Base-by-base conservation (phyloP, 2,329 filamentous ascomycete genomes). In the Pseudodiploospora longispora region DNA sequence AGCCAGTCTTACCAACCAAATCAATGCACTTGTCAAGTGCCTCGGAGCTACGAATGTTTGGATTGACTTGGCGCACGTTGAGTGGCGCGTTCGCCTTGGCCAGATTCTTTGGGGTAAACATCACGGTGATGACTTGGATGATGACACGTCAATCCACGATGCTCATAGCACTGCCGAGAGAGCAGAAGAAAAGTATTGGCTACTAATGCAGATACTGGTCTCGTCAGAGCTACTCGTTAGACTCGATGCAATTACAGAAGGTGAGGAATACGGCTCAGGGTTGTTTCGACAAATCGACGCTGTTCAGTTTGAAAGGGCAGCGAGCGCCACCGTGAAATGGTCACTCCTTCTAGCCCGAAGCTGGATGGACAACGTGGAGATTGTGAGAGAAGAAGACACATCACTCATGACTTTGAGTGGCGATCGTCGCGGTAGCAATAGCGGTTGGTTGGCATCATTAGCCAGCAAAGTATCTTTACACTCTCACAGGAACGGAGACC, bases 51-150 rank as follows among this genome's bases (percentile, higher is more conserved):
- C 80, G 43, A 82, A 83, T 44, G 75, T 85, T 38, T 88, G 84
- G 84, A 74, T 84, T 41, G 83, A 88, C 60, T 84, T 88, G 51
- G 83, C 82, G 19, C 72, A 81, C 30, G 80, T 87, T 6, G 83
- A 87, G 57, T 87, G 83, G 83, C 75, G 84, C 33, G 83, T 88
- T 46, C 72, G 82, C 9, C 68, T 88, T 1, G 84, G 84, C 6
- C 83, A 87, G 61, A 72, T 87, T 36, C 63, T 88, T 2, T 88
- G 83, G 83, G 80, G 75, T 10, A 65, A 69, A 10, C 63, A 68
- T 5, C 58, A 70, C 28, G 73, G 75, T 36, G 75, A 77, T 50
- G 68, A 72, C 38, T 52, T 73, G n/a, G 70, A 71, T 36, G 76
- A 78, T 46, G 70, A 71, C 27, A 67, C 71, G n/a, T 67, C 69